Conservation (phyloP, 192 early-diverging fungal species). For the Coemansia sp. region DNA sequence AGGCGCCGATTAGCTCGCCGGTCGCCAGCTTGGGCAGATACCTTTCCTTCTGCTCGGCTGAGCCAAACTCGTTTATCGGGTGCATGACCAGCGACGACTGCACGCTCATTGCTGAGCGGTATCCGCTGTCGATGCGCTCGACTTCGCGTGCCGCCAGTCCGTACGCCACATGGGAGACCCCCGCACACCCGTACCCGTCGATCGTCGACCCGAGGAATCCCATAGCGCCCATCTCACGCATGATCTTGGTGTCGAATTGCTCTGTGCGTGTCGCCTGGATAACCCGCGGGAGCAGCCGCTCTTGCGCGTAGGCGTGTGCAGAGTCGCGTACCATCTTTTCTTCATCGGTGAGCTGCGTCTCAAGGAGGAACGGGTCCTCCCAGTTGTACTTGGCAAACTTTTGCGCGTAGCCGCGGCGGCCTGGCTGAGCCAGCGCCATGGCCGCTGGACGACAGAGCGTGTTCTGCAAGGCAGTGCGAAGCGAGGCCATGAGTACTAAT, state of each 20-base stretch:
- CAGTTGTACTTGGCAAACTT: slow-evolving; percentile 74
- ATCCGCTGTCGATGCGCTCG: slow-evolving; percentile 94
- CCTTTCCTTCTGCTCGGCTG: slow-evolving; percentile 82
- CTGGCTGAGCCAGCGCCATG: neutral
- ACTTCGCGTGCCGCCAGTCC: slow-evolving; percentile 96
- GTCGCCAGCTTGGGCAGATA: slow-evolving; percentile 85
- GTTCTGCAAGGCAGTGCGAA: neutral
- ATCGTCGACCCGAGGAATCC: slow-evolving; percentile 94
- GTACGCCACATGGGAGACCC: slow-evolving; percentile 95
- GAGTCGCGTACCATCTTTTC: slow-evolving; percentile 81
- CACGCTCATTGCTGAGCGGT: slow-evolving; percentile 96
- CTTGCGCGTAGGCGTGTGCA: slow-evolving; percentile 83
- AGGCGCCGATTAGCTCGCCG: slow-evolving; percentile 85
- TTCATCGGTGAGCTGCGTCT: slow-evolving; percentile 85
- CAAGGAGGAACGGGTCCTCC: slow-evolving; percentile 82
- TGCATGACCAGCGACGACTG: slow-evolving; percentile 99
- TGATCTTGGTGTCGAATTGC: slow-evolving; percentile 84
- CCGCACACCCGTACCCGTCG: slow-evolving; percentile 94
- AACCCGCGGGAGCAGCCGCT: slow-evolving; percentile 81
- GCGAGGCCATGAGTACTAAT: neutral
- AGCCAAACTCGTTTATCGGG: slow-evolving; percentile 94
- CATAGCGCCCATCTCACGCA: slow-evolving; percentile 90
- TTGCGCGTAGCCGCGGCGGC: slow-evolving; percentile 27
- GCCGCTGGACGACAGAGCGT: neutral
- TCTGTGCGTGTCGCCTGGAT: slow-evolving; percentile 83